Base-by-base conservation (phyloP, 768 basidiomycete genomes). In the Pulveroboletus sp. region DNA sequence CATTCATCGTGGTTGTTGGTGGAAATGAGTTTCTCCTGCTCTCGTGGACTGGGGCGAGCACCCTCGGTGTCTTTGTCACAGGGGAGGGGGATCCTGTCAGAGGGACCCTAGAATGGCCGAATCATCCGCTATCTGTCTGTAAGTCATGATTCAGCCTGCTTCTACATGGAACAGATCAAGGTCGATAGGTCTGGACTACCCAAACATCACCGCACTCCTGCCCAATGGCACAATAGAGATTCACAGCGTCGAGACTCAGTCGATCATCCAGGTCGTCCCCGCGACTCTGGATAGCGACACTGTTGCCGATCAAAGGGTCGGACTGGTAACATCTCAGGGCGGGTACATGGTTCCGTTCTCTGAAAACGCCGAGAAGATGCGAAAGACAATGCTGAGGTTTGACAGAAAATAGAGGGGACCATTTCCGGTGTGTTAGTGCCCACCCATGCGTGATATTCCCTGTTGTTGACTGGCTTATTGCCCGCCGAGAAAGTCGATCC, bases 41-140 rank as follows among this genome's bases (percentile, higher is more conserved):
- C 14, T 89, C 88, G 2, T 93, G 86, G 80, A 93, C 85, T 1
- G 94, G 90, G 13, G 70, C 75, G 4, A 82, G 78, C 46, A 89
- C 89, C 0, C 72, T 97, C 36, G 94, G 94, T 0, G 71, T 98
- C 9, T 98, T 97, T 58, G 76, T 97, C 56, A 90, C 80, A 13
- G 80, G 83, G 0, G 79, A 81, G 2, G 93, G 92, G 0, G 93
- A 95, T 66, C 92, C 94, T 5, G 84, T 92, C 8, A 78, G 93
- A 40, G 93, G 93, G 2, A 94, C 93, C 2, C 70, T 96, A 39
- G 80, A 91, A 62, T 96, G 92, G 90, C 76, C 82, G 3, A 78
- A 73, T 43, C 83, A 94, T 72, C 90, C 93, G 0, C 70, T 81
- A 21, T 78, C 83, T 17, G 71, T 92, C 33, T 83, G 91, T 93